phyloP scores from a whole-genome alignment of 2,329 filamentous ascomycete species.

The Neobulgaria alba region DNA sequence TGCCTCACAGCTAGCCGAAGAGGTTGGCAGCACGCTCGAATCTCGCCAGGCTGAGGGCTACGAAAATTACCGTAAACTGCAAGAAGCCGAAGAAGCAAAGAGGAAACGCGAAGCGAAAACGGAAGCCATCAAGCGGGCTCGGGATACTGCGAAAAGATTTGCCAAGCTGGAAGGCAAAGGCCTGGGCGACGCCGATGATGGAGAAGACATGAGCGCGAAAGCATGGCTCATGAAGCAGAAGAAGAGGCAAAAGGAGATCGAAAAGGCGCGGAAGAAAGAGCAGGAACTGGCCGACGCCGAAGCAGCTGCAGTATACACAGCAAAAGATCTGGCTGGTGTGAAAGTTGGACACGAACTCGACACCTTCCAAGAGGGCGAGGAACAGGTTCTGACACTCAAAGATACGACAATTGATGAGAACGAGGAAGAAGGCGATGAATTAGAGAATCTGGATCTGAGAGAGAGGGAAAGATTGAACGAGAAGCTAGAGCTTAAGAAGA shows the following conservation, averaged over 20 bases:
- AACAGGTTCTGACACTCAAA: conserved; percentile 91
- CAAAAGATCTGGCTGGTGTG: conserved; percentile 79
- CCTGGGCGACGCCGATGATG: conserved; percentile 66
- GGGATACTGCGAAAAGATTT: conserved; percentile 72
- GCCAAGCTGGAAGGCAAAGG: conserved; percentile 73
- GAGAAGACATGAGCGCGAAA: conserved; percentile 64
- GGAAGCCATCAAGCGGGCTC: conserved; percentile 78
- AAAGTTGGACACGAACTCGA: conserved; percentile 83
- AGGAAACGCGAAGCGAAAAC: conserved; percentile 69
- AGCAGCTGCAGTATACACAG: conserved; percentile 66
- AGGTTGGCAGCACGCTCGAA: conserved; percentile 75
- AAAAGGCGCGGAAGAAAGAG: conserved; percentile 61
- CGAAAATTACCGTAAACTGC: conserved; percentile 60
- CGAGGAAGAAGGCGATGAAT: conserved; percentile 81
- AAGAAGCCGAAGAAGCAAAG: conserved; percentile 68
- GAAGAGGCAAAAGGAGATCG: conserved; percentile 89
- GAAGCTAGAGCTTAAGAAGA: conserved; percentile 79
- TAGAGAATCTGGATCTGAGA: conserved; percentile 67
- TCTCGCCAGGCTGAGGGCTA: conserved; percentile 64
- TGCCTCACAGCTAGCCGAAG: conserved; percentile 41
- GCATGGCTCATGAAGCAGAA: conserved; percentile 84
- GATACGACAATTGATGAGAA: conserved; percentile 79
- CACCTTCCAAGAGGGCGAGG: conserved; percentile 72
- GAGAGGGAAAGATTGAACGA: conserved; percentile 68
- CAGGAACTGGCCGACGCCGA: conserved; percentile 74